phyloP scores from a whole-genome alignment of 768 basidiomycete genomes.

The Boletellus ananas region DNA sequence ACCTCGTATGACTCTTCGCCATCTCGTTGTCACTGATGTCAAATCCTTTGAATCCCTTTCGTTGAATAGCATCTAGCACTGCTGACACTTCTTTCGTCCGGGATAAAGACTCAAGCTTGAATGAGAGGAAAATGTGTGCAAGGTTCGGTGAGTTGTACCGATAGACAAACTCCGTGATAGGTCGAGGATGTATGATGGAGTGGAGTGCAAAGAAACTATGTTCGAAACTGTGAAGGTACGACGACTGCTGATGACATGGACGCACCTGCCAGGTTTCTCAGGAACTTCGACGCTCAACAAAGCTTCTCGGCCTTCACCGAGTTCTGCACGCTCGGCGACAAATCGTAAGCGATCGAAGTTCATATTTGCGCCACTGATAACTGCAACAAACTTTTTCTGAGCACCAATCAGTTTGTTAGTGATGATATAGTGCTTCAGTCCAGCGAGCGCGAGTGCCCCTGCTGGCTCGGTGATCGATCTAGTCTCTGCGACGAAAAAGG shows the following conservation, averaged over 20 bases:
- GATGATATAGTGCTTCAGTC: conserved; percentile 82
- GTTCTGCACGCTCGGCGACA: conserved; percentile 96
- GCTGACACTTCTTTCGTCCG: conserved; percentile 59
- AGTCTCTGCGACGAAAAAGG: conserved; percentile 52
- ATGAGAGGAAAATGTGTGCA: conserved; percentile 89
- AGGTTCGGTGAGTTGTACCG: conserved; percentile 70
- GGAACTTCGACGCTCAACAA: conserved; percentile 93
- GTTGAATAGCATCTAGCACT: conserved; percentile 60
- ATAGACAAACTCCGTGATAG: conserved; percentile 95
- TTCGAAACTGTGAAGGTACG: conserved; percentile 2
- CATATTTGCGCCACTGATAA: conserved; percentile 97
- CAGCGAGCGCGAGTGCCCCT: conserved; percentile 89
- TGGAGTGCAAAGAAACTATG: conserved; percentile 84
- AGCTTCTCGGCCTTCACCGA: conserved; percentile 94
- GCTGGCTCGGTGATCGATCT: conserved; percentile 96
- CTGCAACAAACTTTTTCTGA: conserved; percentile 83
- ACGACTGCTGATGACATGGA: neutral
- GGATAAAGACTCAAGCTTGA: conserved; percentile 61
- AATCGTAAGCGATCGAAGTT: conserved; percentile 96
- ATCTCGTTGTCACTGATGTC: conserved; percentile 96
- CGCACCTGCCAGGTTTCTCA: conserved; percentile 85
- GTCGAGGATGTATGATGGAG: conserved; percentile 82
- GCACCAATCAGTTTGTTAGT: conserved; percentile 79
- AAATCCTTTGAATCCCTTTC: conserved; percentile 71
- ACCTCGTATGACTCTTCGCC: conserved; percentile 90